Evolutionary conservation across 2,329 filamentous ascomycete species (phyloP).

Genomic region (Venturia pyrina): DNA sequence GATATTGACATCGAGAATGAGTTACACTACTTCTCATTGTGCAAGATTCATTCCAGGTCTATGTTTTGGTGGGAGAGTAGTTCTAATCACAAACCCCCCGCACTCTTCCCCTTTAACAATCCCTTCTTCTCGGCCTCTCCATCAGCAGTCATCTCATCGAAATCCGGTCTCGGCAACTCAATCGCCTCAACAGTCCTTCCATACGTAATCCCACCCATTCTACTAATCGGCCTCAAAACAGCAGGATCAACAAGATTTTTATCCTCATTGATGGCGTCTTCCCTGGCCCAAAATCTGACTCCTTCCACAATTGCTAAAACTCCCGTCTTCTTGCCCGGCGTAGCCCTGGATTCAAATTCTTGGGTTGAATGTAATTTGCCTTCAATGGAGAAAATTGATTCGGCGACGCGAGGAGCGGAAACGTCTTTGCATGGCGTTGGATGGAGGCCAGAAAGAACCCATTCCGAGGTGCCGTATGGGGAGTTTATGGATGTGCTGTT

Average conservation of each 20-base stretch:
- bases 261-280: slow-evolving; percentile 77
- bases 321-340: slow-evolving; percentile 63
- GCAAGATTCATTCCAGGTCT: not conserved
- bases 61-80: too few species aligned
- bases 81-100: not conserved
- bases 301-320: slow-evolving; percentile 73
- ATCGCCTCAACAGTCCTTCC: slow-evolving; percentile 57
- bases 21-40: not conserved
- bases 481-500: slow-evolving; percentile 73
- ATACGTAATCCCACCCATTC: slow-evolving; percentile 82
- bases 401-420: slow-evolving; percentile 61
- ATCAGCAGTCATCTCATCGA: slow-evolving; percentile 34
- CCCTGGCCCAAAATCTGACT: slow-evolving; percentile 76
- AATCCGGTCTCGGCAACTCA: slow-evolving; percentile 56
- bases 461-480: slow-evolving; percentile 68
- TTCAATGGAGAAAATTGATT: slow-evolving; percentile 77
- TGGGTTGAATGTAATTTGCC: slow-evolving; percentile 61
- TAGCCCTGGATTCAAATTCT: slow-evolving; percentile 66
- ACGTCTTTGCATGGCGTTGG: slow-evolving; percentile 57
- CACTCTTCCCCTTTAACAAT: not conserved
- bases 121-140: slow-evolving; percentile 38
- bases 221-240: slow-evolving; percentile 64
- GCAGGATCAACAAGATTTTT: slow-evolving; percentile 62
- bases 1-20: too few species aligned
- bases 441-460: slow-evolving; percentile 67